Evolutionary conservation across 345 rosid species (phyloP).

Genomic region (Camelina sativa): DNA sequence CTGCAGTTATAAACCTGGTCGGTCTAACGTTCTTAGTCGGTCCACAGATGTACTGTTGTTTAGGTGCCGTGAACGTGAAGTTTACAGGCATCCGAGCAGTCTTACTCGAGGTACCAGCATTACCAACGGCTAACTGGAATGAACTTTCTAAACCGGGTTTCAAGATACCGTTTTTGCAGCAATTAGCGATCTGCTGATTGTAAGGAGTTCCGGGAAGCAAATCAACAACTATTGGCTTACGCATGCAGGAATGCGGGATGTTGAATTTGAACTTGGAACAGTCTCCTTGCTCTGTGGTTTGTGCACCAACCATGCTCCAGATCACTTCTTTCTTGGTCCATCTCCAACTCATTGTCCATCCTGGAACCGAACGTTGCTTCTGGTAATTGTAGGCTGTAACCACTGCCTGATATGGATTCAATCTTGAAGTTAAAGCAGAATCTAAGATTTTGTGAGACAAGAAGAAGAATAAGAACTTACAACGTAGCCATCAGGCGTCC

Average conservation of each 20-base stretch:
- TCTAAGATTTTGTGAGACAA: background rate
- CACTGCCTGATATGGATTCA: constrained; percentile 56
- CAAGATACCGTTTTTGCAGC: constrained; percentile 74
- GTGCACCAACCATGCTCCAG: constrained; percentile 61
- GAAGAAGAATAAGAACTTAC: constrained; percentile 53
- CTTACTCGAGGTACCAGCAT: constrained; percentile 50
- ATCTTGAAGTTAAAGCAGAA: background rate
- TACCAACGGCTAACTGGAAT: constrained; percentile 63
- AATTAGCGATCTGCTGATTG: constrained; percentile 62
- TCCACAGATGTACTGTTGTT: constrained; percentile 77
- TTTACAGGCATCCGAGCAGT: constrained; percentile 56
- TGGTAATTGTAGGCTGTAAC: constrained; percentile 78
- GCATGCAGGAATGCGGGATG: constrained; percentile 58
- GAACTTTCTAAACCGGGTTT: constrained; percentile 55
- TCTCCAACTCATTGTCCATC: constrained; percentile 72
- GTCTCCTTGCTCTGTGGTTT: constrained; percentile 63
- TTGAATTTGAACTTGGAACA: constrained; percentile 59
- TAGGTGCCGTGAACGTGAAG: constrained; percentile 61
- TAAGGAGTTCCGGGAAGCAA: constrained; percentile 57
- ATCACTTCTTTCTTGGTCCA: constrained; percentile 69
- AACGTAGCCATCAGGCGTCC: constrained; percentile 93
- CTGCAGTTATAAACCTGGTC: constrained; percentile 55
- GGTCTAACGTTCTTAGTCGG: constrained; percentile 66
- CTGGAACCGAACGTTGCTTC: constrained; percentile 71
- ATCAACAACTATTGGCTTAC: constrained; percentile 56